Evolutionary conservation across 345 rosid species (phyloP), one percentile per base, ranked within the genome.

Genomic region (Balakata baccata): DNA sequence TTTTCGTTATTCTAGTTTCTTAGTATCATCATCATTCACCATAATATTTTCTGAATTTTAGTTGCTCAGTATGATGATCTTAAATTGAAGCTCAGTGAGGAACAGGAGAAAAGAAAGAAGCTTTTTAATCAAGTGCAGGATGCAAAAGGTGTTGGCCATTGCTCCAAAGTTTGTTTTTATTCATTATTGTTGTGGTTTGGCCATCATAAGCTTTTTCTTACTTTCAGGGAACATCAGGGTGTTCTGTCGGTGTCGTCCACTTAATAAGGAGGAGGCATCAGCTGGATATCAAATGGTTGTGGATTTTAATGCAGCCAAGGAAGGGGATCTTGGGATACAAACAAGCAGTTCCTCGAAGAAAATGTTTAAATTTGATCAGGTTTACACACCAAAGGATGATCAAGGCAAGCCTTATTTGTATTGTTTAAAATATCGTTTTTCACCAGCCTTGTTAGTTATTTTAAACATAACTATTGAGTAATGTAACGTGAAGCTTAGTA

Each of bases 401-500:
- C 78, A 75, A 75, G 71, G 78, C 65, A 75, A 22, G 72, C 11
- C n/a, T n/a, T n/a, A n/a, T n/a, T n/a, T n/a, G n/a, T n/a, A n/a
- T n/a, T n/a, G n/a, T n/a, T n/a, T n/a, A n/a, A n/a, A n/a, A n/a
- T n/a, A n/a, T n/a, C n/a, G n/a, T n/a, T n/a, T n/a, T n/a, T n/a
- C n/a, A n/a, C n/a, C n/a, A n/a, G n/a, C n/a, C n/a, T n/a, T n/a
- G n/a, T n/a, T n/a, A n/a, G n/a, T n/a, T n/a, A n/a, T n/a, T n/a
- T n/a, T n/a, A n/a, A n/a, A n/a, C n/a, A n/a, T n/a, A n/a, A n/a
- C n/a, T n/a, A n/a, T n/a, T n/a, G n/a, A n/a, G n/a, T n/a, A n/a
- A n/a, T n/a, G n/a, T n/a, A n/a, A n/a, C n/a, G n/a, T n/a, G n/a
- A n/a, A n/a, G n/a, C n/a, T n/a, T n/a, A n/a, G n/a, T n/a, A n/a